phyloP scores from a whole-genome alignment of 108 stramenopile species.

The Cylindrotheca fusiformis region DNA sequence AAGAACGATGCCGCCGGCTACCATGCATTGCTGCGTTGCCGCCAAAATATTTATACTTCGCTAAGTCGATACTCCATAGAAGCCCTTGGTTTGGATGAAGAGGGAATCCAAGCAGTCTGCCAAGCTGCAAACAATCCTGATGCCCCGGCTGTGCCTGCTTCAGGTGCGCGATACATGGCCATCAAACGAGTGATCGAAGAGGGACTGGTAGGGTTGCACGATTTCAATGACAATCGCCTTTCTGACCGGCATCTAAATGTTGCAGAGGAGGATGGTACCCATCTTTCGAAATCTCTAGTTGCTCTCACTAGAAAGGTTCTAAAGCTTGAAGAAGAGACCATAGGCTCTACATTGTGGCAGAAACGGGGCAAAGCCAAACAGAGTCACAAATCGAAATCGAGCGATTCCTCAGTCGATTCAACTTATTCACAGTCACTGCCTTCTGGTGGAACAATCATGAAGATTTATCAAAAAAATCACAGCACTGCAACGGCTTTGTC shows the following conservation, averaged over 20 bases:
- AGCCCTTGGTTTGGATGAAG: conserved; percentile 55
- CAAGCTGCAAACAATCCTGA: conserved; percentile 2
- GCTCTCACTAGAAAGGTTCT: conserved; percentile 28
- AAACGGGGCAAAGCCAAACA: conserved; percentile 19
- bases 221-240: not conserved
- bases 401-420: conserved; percentile 11
- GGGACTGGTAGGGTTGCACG: conserved; percentile 21
- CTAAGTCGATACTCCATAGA: conserved; percentile 48
- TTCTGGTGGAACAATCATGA: conserved; percentile 21
- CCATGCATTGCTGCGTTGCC: conserved; percentile 18
- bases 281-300: conserved; percentile 1
- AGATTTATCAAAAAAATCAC: conserved; percentile 37
- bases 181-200: conserved; percentile 33
- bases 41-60: conserved; percentile 39
- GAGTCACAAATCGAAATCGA: conserved; percentile 7
- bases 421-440: conserved; percentile 30
- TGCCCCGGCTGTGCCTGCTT: conserved; percentile 3
- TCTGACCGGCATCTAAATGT: not conserved
- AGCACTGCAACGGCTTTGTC: conserved; percentile 37
- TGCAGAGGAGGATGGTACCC: not conserved
- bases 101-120: conserved; percentile 29
- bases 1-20: conserved; percentile 4
- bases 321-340: conserved; percentile 57
- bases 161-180: conserved; percentile 25
- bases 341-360: conserved; percentile 59